These are phyloP conservation scores for Rosa persica DNA, from an alignment of 306 rosid genomes.

Conservation along the genomic window DNA sequence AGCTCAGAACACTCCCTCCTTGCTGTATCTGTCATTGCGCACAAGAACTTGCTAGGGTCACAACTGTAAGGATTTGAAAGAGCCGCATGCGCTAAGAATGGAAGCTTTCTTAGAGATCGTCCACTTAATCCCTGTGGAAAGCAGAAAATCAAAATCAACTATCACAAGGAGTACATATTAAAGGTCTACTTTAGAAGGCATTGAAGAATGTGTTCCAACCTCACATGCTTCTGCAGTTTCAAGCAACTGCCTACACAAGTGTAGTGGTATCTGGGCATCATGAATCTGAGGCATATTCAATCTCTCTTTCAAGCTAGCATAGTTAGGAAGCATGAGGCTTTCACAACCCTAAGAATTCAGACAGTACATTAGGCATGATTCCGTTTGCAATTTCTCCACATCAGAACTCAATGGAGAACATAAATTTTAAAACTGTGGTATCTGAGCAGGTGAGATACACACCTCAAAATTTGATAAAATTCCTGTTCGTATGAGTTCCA, in stretches of 20 bases:
- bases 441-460: constrained; percentile 20
- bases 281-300: constrained; percentile 40
- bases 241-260: constrained; percentile 55
- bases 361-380: constrained; percentile 29
- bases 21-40: constrained; percentile 75
- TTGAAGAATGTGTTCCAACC: constrained; percentile 42
- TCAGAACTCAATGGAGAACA: not conserved
- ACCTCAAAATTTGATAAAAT: constrained; percentile 66
- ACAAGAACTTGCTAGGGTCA: constrained; percentile 66
- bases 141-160: constrained; percentile 5
- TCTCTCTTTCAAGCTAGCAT: constrained; percentile 58
- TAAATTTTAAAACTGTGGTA: constrained; percentile 7
- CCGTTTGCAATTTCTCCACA: constrained; percentile 19
- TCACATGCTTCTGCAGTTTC: constrained; percentile 90
- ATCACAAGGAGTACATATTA: not conserved
- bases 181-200: constrained; percentile 5
- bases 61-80: constrained; percentile 63
- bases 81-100: constrained; percentile 82
- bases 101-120: constrained; percentile 89
- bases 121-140: constrained; percentile 82
- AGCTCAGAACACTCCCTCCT: constrained; percentile 81
- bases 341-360: constrained; percentile 48
- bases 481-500: constrained; percentile 71
- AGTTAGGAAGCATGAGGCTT: constrained; percentile 51
- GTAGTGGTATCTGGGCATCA: constrained; percentile 38